Evolutionary conservation across 106 monocot genomes (phyloP).

Genomic region (Cymbidium sinense): DNA sequence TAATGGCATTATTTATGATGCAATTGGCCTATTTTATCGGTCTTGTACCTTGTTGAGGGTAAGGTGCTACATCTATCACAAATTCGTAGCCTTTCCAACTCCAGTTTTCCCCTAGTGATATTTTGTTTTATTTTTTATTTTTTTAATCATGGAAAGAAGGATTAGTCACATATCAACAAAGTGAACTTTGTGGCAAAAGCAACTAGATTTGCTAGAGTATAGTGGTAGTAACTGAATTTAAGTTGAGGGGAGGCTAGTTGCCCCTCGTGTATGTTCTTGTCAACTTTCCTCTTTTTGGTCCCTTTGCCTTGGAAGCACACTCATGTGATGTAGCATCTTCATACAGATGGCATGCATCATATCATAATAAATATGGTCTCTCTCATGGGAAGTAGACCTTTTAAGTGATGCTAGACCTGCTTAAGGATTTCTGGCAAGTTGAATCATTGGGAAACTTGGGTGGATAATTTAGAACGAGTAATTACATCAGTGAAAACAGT

Average conservation of each 20-base stretch:
- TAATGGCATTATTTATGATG: background rate
- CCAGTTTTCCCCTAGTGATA: background rate
- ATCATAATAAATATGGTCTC: too few species aligned
- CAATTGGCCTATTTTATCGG: background rate
- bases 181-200: background rate
- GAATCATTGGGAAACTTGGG: background rate
- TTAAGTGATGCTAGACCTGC: background rate
- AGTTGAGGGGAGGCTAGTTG: background rate
- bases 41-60: background rate
- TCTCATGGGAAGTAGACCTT: too few species aligned
- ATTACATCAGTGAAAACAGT: too few species aligned
- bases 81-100: background rate
- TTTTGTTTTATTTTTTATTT: background rate
- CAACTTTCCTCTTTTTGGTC: background rate
- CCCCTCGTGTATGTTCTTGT: background rate
- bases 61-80: background rate
- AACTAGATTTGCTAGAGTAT: background rate
- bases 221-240: too few species aligned
- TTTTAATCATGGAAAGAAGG: background rate
- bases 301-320: background rate
- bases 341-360: background rate
- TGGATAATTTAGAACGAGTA: background rate
- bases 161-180: background rate
- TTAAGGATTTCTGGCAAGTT: background rate
- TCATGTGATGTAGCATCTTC: background rate